These are phyloP conservation scores for Cryphonectria carpinicola DNA, from an alignment of 2,329 filamentous ascomycete genomes.

Conservation along the genomic window DNA sequence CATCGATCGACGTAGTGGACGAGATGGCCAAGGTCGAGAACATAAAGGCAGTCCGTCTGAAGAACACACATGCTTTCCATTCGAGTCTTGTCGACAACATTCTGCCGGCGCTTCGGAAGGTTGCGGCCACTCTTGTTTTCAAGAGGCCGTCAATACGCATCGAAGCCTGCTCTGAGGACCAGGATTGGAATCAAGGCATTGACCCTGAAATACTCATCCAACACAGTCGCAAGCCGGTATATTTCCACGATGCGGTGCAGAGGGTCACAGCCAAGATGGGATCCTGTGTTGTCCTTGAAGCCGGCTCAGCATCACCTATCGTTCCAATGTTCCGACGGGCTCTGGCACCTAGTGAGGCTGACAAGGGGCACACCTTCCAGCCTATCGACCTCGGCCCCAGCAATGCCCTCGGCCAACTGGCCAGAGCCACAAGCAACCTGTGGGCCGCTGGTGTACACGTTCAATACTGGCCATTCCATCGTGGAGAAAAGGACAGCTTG, in stretches of 20 bases:
- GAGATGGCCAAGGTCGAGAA: slow-evolving; percentile 21
- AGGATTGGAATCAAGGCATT: slow-evolving; percentile 14
- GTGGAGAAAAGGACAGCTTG: slow-evolving; percentile 24
- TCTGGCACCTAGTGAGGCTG: slow-evolving; percentile 19
- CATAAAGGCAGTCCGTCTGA: slow-evolving; percentile 31
- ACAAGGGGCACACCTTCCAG: slow-evolving; percentile 19
- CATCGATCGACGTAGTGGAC: slow-evolving; percentile 33
- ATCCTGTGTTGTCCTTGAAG: background rate
- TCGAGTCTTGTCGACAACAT: slow-evolving; percentile 36
- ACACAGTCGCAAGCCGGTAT: slow-evolving; percentile 41
- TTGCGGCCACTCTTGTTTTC: slow-evolving; percentile 30
- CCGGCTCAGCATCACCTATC: slow-evolving; percentile 26
- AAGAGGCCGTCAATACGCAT: slow-evolving; percentile 33
- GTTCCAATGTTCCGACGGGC: slow-evolving; percentile 39
- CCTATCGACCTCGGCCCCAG: slow-evolving; percentile 17
- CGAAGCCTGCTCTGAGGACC: slow-evolving; percentile 31
- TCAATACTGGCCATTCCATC: slow-evolving; percentile 36
- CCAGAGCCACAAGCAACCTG: slow-evolving; percentile 25
- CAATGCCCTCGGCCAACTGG: slow-evolving; percentile 11
- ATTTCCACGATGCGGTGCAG: slow-evolving; percentile 38
- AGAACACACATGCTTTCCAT: slow-evolving; percentile 38
- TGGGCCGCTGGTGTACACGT: slow-evolving; percentile 30
- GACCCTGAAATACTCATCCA: slow-evolving; percentile 31
- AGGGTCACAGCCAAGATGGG: slow-evolving; percentile 34
- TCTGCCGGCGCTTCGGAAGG: slow-evolving; percentile 24